Percentiles rank a stretch among this genome's conserved stretches.
These are phyloP conservation scores for Irpex lacteus DNA, from an alignment of 1,284 basidiomycete species.

Conservation along the genomic window DNA sequence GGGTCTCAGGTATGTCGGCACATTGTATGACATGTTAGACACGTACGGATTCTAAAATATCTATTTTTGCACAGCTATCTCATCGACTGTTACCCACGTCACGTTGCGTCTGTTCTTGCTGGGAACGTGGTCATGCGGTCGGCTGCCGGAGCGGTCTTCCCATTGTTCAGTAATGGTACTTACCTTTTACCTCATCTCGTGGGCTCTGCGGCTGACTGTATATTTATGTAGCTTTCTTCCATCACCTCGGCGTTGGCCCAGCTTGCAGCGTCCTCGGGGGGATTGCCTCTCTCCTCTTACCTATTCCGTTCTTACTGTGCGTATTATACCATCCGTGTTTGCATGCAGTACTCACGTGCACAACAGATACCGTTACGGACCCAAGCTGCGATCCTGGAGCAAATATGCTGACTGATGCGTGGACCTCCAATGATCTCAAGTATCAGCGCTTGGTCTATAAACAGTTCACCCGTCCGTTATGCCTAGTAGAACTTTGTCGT, in stretches of 20 bases:
- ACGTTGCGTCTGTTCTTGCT: slow-evolving; percentile 37
- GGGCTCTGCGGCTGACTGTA: neutral
- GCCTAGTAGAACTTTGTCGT: too few species aligned
- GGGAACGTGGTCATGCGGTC: slow-evolving; percentile 36
- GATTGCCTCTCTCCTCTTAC: slow-evolving; percentile 28
- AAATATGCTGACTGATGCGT: slow-evolving; percentile 11
- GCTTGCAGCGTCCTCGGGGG: slow-evolving; percentile 32
- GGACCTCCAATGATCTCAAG: neutral
- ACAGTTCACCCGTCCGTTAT: too few species aligned
- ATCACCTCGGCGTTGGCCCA: slow-evolving; percentile 30
- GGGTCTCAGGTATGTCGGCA: slow-evolving; percentile 9
- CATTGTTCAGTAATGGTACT: slow-evolving; percentile 29
- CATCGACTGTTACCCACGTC: slow-evolving; percentile 29
- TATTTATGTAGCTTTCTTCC: slow-evolving; percentile 24
- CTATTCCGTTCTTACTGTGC: slow-evolving; percentile 23
- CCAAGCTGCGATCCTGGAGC: slow-evolving; percentile 10
- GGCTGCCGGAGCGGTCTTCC: slow-evolving; percentile 34
- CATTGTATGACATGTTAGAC: neutral
- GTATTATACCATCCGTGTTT: neutral
- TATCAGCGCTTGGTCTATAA: too few species aligned
- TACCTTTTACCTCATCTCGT: neutral
- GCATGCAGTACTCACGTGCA: neutral
- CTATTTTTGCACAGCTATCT: slow-evolving; percentile 7
- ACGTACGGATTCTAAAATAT: neutral
- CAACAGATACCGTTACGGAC: slow-evolving; percentile 13